Evolutionary conservation across 2,329 filamentous ascomycete species (phyloP).

Genomic region (Leptographium lundbergii): DNA sequence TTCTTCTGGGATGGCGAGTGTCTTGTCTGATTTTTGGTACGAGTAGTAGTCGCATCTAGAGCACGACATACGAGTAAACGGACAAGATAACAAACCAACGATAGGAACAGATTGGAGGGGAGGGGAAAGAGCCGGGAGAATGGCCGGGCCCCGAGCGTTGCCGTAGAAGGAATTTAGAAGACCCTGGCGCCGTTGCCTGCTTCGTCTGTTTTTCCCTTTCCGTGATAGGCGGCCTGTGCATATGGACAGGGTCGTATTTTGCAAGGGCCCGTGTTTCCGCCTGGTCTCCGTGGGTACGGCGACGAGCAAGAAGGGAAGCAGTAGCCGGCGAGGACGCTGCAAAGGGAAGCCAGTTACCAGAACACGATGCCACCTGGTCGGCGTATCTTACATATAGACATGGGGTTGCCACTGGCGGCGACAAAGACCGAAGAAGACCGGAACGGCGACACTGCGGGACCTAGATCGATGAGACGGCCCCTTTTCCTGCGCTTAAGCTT

Average conservation of each 20-base stretch:
- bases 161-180: background rate
- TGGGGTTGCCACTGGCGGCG: background rate
- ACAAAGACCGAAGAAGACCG: background rate
- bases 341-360: background rate
- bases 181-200: background rate
- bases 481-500: background rate
- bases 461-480: background rate
- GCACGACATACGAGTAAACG: too few relatives aligned
- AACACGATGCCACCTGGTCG: background rate
- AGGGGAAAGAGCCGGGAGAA: background rate
- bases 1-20: too few relatives aligned
- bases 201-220: background rate
- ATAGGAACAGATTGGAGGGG: background rate
- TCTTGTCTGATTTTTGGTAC: too few relatives aligned
- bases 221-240: background rate
- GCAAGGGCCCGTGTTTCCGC: background rate
- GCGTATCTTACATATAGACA: background rate
- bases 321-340: background rate
- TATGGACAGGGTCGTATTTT: background rate
- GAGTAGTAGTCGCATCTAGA: background rate
- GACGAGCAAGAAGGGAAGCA: background rate
- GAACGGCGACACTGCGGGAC: background rate
- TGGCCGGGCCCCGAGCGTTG: background rate
- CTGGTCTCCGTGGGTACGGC: background rate
- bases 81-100: background rate